Evolutionary conservation across 768 basidiomycete genomes (phyloP).

Genomic region (Lactarius vividus): DNA sequence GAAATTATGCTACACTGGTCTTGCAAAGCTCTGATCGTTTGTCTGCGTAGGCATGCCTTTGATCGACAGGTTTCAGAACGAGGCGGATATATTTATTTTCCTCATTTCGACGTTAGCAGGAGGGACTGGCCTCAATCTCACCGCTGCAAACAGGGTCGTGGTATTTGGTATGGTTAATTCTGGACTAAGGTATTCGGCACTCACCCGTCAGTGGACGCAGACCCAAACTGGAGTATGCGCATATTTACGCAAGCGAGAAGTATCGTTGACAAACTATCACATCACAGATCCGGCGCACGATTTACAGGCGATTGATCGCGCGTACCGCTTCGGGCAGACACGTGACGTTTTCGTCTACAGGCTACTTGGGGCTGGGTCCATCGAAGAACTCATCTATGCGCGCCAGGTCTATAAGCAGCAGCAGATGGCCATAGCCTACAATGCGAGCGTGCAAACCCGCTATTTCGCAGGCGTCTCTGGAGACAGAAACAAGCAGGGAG

Average conservation of each 20-base stretch:
- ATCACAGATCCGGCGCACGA: slow-evolving; percentile 90
- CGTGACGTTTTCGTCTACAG: slow-evolving; percentile 84
- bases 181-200: background rate
- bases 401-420: slow-evolving; percentile 93
- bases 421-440: slow-evolving; percentile 88
- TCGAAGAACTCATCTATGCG: slow-evolving; percentile 86
- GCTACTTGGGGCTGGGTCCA: slow-evolving; percentile 79
- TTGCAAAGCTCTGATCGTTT: slow-evolving; percentile 3
- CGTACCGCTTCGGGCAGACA: slow-evolving; percentile 83
- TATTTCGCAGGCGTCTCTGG: slow-evolving; percentile 85
- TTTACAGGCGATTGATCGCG: slow-evolving; percentile 86
- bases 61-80: slow-evolving; percentile 79
- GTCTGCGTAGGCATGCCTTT: slow-evolving; percentile 66
- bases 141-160: slow-evolving; percentile 91
- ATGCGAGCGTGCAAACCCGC: slow-evolving; percentile 78
- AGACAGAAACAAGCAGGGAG: slow-evolving; percentile 68
- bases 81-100: slow-evolving; percentile 73
- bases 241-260: background rate
- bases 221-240: slow-evolving; percentile 91
- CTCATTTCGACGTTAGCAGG: slow-evolving; percentile 90
- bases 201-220: slow-evolving; percentile 36
- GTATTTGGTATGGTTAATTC: slow-evolving; percentile 60
- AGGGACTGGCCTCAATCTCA: slow-evolving; percentile 87
- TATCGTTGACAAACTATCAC: background rate
- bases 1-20: slow-evolving; percentile 30